phyloP scores from a whole-genome alignment of 768 basidiomycete species.

The Floccularia luteovirens region DNA sequence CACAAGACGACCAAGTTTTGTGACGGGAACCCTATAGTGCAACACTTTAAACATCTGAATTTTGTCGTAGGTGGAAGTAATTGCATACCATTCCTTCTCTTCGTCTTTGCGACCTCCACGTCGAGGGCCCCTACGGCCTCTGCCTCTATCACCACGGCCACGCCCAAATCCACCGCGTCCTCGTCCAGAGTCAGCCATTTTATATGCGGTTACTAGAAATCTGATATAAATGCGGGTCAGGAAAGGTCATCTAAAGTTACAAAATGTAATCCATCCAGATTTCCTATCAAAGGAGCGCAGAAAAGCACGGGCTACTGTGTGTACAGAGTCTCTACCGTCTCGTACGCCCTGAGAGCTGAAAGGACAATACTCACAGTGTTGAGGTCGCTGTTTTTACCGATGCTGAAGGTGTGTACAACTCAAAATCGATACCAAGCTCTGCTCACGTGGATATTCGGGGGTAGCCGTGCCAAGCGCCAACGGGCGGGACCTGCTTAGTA shows the following conservation, averaged over 20 bases:
- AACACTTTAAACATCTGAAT: not conserved
- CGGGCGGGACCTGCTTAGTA: too few species aligned
- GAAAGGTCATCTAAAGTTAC: constrained; percentile 30
- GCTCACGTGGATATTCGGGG: constrained; percentile 9
- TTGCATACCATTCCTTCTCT: constrained; percentile 93
- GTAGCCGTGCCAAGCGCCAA: constrained; percentile 8
- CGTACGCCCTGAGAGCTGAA: constrained; percentile 3
- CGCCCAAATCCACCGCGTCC: constrained; percentile 76
- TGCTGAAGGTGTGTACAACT: constrained; percentile 18
- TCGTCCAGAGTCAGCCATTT: constrained; percentile 77
- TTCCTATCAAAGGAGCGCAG: constrained; percentile 5
- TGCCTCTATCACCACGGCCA: constrained; percentile 87
- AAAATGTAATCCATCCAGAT: constrained; percentile 44
- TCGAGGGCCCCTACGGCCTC: constrained; percentile 84
- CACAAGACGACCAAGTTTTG: constrained; percentile 97
- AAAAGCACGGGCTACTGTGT: constrained; percentile 6
- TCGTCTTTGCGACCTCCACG: constrained; percentile 98
- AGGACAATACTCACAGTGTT: constrained; percentile 28
- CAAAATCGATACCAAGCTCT: constrained; percentile 8
- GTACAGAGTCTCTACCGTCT: not conserved
- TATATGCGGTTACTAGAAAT: constrained; percentile 13
- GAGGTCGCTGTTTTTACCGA: constrained; percentile 29
- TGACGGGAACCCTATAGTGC: constrained; percentile 83
- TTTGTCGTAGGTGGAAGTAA: constrained; percentile 1
- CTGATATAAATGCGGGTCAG: constrained; percentile 11